Percentiles rank a stretch among this genome's conserved stretches.
phyloP scores from a whole-genome alignment of 2,329 filamentous ascomycete genomes.

The Aspergillus terreus region DNA sequence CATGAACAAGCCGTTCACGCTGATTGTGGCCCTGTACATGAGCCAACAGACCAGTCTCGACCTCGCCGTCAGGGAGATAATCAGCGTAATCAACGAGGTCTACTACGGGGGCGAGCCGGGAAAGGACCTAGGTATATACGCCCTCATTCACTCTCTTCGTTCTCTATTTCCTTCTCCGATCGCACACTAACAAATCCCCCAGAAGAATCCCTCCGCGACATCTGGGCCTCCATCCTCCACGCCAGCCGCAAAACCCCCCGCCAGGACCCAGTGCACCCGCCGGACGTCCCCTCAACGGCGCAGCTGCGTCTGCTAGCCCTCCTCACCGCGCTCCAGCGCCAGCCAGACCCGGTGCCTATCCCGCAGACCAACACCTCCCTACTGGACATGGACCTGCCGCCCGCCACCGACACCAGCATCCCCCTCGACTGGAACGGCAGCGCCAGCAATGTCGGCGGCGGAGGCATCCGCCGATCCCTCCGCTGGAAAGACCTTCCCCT shows the following conservation, averaged over 20 bases:
- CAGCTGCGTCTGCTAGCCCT: constrained; percentile 8
- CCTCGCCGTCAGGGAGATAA: constrained; percentile 6
- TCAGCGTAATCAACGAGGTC: constrained; percentile 6
- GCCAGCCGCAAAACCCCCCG: constrained; percentile 6
- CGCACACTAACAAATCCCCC: not conserved
- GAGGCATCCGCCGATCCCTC: not conserved
- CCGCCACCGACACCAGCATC: not conserved
- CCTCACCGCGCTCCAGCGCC: constrained; percentile 1
- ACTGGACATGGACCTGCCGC: not conserved
- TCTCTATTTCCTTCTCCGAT: too few relatives aligned
- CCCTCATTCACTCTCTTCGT: too few relatives aligned
- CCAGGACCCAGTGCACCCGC: not conserved
- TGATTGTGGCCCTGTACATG: constrained; percentile 9
- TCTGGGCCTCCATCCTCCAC: constrained; percentile 10
- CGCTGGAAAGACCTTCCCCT: constrained; percentile 3
- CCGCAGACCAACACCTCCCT: not conserved
- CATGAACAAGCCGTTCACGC: constrained; percentile 8
- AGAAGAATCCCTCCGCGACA: constrained; percentile 7
- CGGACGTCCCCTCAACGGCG: not conserved
- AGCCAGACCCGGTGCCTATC: constrained; percentile 1
- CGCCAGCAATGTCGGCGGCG: not conserved
- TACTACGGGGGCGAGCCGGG: constrained; percentile 4
- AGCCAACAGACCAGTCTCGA: constrained; percentile 4
- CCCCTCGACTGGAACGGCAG: not conserved
- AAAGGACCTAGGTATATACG: constrained; percentile 3